Evolutionary conservation across 148 eudicot species (phyloP), one percentile per base, ranked within the genome.

Genomic region (Chenopodium quinoa): DNA sequence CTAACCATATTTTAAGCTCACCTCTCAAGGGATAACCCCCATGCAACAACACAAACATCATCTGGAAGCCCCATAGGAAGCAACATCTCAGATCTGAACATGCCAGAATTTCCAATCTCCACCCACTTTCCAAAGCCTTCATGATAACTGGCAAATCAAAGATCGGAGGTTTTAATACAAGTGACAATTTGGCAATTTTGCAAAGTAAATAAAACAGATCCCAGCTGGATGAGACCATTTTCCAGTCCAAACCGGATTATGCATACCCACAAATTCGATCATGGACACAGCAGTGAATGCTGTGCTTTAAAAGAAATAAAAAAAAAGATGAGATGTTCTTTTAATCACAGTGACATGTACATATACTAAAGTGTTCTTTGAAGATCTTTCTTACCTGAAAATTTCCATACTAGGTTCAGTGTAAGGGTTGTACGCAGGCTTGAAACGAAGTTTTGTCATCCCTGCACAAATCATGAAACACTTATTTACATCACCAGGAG

Each of bases 371-470:
- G 34, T 27, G 48, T 58, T 22, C 22, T 46, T 22, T 13, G 65
- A 22, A 79, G 48, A 12, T 52, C 22, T 56, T 13, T 27, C 75
- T 79, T 84, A 95, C 99, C 99, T 89, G 81, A 96, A 96, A 67
- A 96, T 96, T 82, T 96, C 99, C 99, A 96, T 96, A 85, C 99
- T 94, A 68, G 98, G 98, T 82, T 94, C 98, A 56, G 98, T 94
- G 71, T 94, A 94, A 34, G 98, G 98, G 84, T 94, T 94, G 86
- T 94, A 94, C 71, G 98, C 98, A 75, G 97, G 97, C 89, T 94
- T 94, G 92, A 91, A 94, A 69, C 89, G 89, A 77, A 92, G 78
- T 82, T 92, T 90, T 27, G 97, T 90, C 98, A 92, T 94, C 78
- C 98, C 98, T 92, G 87, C 71, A 82, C 52, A 65, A 79, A 83